A percentile compares a stretch with the other conserved stretches of the same genome.
Conservation (phyloP, 768 basidiomycete species). For the Mycena vitilis region DNA sequence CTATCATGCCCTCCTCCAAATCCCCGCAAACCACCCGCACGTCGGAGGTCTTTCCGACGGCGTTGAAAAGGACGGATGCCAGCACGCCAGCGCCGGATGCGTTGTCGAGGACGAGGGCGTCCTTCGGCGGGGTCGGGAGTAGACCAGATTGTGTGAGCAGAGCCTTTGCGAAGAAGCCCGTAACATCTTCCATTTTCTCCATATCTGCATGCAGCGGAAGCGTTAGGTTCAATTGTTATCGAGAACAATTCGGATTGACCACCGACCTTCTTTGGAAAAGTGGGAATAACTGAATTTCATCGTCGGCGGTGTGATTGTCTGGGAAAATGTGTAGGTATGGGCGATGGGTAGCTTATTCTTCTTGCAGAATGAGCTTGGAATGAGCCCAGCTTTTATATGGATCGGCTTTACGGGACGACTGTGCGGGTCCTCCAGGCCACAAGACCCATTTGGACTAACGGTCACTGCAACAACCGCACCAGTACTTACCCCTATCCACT, state of each 20-base stretch:
- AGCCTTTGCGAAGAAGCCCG: neutral
- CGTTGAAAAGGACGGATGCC: slow-evolving; percentile 10
- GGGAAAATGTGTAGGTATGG: neutral
- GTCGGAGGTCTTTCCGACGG: neutral
- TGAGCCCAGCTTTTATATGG: neutral
- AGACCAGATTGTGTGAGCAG: slow-evolving; percentile 2
- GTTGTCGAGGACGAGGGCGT: slow-evolving; percentile 19
- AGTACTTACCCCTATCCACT: too few relatives aligned
- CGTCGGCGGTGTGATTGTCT: neutral
- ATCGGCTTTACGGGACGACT: neutral
- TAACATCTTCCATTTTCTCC: slow-evolving; percentile 9
- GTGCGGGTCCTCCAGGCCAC: neutral
- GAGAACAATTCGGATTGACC: too few relatives aligned
- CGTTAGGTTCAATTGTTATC: neutral
- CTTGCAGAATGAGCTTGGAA: too few relatives aligned
- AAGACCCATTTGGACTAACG: neutral
- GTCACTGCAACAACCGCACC: too few relatives aligned
- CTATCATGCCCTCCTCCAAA: neutral
- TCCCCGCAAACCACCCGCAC: slow-evolving; percentile 7
- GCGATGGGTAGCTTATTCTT: too few relatives aligned
- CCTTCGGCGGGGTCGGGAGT: neutral
- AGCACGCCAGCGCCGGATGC: slow-evolving; percentile 22
- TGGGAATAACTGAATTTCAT: neutral
- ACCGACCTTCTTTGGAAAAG: neutral
- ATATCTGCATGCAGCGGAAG: neutral